Evolutionary conservation across 257 asterid species (phyloP).

Genomic region (Coffea canephora): DNA sequence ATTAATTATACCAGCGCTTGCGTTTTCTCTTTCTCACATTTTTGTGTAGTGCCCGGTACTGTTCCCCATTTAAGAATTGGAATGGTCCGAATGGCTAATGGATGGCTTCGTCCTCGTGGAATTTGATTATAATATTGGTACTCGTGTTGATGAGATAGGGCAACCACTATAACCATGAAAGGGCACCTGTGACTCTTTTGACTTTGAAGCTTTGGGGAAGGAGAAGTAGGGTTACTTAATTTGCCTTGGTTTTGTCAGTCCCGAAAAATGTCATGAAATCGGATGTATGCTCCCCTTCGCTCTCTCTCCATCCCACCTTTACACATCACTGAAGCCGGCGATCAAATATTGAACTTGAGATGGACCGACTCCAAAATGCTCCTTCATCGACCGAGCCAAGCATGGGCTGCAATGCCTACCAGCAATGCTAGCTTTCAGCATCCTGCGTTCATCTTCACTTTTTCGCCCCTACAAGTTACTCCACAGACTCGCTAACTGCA

Average conservation of each 20-base stretch:
- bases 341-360: not conserved
- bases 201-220: constrained; percentile 38
- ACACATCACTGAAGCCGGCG: not conserved
- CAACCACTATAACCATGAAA: not conserved
- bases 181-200: constrained; percentile 29
- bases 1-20: not conserved
- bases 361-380: not conserved
- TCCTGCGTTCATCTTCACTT: not conserved
- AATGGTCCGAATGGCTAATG: not conserved
- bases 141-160: not conserved
- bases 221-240: constrained; percentile 13
- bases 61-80: constrained; percentile 1
- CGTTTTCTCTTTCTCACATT: not conserved
- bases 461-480: not conserved
- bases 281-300: constrained; percentile 8
- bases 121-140: not conserved
- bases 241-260: constrained; percentile 35
- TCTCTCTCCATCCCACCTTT: not conserved
- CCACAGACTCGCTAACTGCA: too few relatives aligned
- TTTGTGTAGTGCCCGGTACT: not conserved
- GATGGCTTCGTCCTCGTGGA: not conserved
- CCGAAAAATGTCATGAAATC: constrained; percentile 42
- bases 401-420: too few relatives aligned
- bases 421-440: too few relatives aligned
- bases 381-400: not conserved